phyloP scores from a whole-genome alignment of 2,329 filamentous ascomycete species.

The Fusarium sp. region DNA sequence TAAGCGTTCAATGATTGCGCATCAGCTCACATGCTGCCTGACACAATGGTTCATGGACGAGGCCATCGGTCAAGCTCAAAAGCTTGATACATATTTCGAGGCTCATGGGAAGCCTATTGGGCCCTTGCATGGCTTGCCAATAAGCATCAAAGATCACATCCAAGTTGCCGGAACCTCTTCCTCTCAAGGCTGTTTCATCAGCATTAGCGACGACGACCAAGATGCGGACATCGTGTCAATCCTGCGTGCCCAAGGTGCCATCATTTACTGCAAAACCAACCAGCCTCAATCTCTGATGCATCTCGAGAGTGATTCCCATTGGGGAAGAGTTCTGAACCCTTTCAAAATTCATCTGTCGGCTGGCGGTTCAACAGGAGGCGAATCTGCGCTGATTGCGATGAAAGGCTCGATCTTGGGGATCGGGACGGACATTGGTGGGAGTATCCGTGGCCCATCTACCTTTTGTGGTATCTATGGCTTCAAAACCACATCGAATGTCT shows the following conservation, averaged over 20 bases:
- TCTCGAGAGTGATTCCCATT: constrained; percentile 67
- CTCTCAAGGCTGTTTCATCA: constrained; percentile 18
- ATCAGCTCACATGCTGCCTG: constrained; percentile 33
- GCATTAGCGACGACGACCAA: constrained; percentile 14
- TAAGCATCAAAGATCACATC: constrained; percentile 37
- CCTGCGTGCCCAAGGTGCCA: constrained; percentile 68
- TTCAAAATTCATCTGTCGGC: constrained; percentile 67
- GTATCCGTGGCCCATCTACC: constrained; percentile 13
- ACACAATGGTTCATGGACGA: constrained; percentile 37
- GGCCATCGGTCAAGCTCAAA: constrained; percentile 11
- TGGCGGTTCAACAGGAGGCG: constrained; percentile 71
- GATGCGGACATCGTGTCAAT: constrained; percentile 59
- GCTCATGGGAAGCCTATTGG: neutral
- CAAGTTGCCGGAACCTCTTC: constrained; percentile 20
- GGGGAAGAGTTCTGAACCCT: constrained; percentile 70
- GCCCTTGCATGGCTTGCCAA: constrained; percentile 29
- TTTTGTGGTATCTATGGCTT: constrained; percentile 27
- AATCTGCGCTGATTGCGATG: constrained; percentile 49
- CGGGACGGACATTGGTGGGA: constrained; percentile 16
- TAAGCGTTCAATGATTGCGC: constrained; percentile 28
- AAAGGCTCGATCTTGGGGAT: constrained; percentile 34
- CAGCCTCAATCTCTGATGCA: constrained; percentile 62
- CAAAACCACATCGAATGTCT: constrained; percentile 7
- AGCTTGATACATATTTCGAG: constrained; percentile 22
- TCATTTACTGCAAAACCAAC: constrained; percentile 76